Percentiles rank a stretch among this genome's conserved stretches.
These are phyloP conservation scores for Gillenia trifoliata DNA, from an alignment of 306 rosid species.

Conservation along the genomic window DNA sequence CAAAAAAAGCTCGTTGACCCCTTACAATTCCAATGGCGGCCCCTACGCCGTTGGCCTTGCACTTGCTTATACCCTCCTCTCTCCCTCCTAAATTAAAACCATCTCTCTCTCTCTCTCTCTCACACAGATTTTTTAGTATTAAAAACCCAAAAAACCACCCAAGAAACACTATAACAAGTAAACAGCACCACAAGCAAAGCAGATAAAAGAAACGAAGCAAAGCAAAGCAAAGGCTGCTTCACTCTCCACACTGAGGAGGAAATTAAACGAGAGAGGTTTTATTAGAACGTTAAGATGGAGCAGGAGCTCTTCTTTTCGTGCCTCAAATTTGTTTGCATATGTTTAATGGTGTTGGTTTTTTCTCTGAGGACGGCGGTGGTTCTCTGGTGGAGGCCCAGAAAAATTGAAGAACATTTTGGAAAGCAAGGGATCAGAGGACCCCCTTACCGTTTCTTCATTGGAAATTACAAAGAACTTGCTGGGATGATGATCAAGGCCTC, in stretches of 20 bases:
- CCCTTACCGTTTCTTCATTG: constrained; percentile 93
- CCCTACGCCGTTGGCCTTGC: constrained; percentile 97
- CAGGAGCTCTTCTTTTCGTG: constrained; percentile 30
- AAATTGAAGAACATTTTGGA: constrained; percentile 64
- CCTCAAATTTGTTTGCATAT: constrained; percentile 39
- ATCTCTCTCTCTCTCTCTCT: constrained; percentile 20
- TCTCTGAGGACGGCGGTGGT: constrained; percentile 36
- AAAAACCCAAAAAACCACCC: constrained; percentile 37
- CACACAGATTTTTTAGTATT: constrained; percentile 27
- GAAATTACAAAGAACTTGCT: constrained; percentile 72
- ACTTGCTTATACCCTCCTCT: constrained; percentile 1
- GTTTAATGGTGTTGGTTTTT: constrained; percentile 23
- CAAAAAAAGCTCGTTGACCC: constrained; percentile 62
- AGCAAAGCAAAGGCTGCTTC: constrained; percentile 30
- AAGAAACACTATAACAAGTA: constrained; percentile 27
- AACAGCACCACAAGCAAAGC: constrained; percentile 25
- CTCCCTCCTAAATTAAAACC: constrained; percentile 8
- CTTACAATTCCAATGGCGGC: constrained; percentile 75
- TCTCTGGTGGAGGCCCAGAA: constrained; percentile 91
- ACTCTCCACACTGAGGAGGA: constrained; percentile 1
- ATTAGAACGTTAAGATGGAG: constrained; percentile 25
- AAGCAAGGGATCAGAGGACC: constrained; percentile 93
- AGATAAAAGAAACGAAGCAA: constrained; percentile 13
- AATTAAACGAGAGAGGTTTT: background rate
- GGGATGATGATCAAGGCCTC: constrained; percentile 88